Conservation (phyloP, 2,329 filamentous ascomycete species). For the Pseudogymnoascus pannorum region DNA sequence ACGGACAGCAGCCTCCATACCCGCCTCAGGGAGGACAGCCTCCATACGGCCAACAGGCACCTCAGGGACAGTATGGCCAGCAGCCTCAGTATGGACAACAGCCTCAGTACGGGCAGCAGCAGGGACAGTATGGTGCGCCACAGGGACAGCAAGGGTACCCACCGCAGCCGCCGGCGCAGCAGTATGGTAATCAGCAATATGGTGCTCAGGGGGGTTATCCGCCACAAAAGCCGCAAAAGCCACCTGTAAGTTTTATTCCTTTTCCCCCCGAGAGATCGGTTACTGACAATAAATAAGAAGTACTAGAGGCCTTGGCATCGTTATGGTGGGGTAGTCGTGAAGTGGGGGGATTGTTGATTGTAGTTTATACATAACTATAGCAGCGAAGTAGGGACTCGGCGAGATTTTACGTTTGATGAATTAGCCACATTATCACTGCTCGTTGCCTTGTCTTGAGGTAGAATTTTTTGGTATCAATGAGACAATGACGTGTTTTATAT, state of each 20-base stretch:
- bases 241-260: neutral
- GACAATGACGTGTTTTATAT: neutral
- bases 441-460: neutral
- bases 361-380: neutral
- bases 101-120: too few species aligned
- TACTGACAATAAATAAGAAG: neutral
- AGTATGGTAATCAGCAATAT: neutral
- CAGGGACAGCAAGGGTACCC: neutral
- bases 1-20: conserved; percentile 14
- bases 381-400: neutral
- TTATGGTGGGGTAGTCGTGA: neutral
- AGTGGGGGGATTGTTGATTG: neutral
- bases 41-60: too few species aligned
- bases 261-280: neutral
- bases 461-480: neutral
- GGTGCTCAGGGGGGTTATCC: neutral
- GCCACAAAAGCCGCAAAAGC: neutral
- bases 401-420: neutral
- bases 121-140: conserved; percentile 21
- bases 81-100: too few species aligned
- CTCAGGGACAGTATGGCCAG: conserved; percentile 24
- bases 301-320: neutral
- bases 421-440: neutral
- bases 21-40: conserved; percentile 24
- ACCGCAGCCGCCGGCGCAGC: neutral